Percentiles rank a stretch among this genome's conserved stretches.
Conservation (phyloP, 805 yeast genomes). For the Metschnikowia proteae region DNA sequence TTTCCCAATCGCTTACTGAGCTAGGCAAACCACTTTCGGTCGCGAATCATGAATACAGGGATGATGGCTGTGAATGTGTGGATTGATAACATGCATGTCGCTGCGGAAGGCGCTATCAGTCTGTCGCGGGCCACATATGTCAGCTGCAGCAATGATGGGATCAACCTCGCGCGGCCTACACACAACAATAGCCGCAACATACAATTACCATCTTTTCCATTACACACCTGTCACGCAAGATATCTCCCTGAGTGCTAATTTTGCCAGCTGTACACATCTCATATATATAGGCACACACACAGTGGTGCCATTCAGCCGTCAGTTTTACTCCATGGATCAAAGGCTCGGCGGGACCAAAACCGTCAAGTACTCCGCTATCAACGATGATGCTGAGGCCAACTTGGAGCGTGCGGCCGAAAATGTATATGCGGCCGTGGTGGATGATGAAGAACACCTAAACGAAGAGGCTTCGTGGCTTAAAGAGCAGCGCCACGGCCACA, state of each 20-base stretch:
- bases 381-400: conserved; percentile 11
- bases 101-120: background rate
- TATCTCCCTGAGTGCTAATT: too few relatives aligned
- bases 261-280: too few relatives aligned
- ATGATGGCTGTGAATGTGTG: too few relatives aligned
- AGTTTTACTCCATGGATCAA: background rate
- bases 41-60: too few relatives aligned
- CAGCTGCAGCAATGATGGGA: background rate
- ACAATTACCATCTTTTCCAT: too few relatives aligned
- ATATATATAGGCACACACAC: too few relatives aligned
- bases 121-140: background rate
- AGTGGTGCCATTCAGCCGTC: too few relatives aligned
- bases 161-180: background rate
- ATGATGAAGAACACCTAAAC: conserved; percentile 29
- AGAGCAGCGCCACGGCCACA: conserved; percentile 45
- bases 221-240: too few relatives aligned
- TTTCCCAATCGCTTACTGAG: too few relatives aligned
- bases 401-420: conserved; percentile 33
- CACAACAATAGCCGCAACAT: background rate
- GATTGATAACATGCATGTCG: too few relatives aligned
- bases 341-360: background rate
- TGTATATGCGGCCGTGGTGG: conserved; percentile 39
- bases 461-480: conserved; percentile 48
- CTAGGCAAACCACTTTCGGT: too few relatives aligned
- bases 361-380: conserved; percentile 8